These are phyloP conservation scores for Codiaeum variegatum DNA, from an alignment of 441 rosid genomes.

Conservation along the genomic window DNA sequence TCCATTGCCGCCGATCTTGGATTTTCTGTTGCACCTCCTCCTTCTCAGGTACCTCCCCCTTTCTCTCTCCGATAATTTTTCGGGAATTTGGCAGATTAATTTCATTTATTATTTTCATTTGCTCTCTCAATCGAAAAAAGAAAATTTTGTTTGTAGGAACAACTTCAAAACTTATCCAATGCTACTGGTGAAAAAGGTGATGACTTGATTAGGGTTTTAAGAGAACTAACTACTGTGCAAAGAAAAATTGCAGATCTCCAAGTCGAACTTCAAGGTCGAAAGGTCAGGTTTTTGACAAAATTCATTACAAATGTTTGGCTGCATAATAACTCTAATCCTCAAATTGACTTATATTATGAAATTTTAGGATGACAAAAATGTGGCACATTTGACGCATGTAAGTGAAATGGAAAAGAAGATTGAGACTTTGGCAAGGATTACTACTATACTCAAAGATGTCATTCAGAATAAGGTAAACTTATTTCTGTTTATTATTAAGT, in stretches of 20 bases:
- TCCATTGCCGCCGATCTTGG: constrained; percentile 96
- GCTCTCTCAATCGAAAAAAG: too few relatives aligned
- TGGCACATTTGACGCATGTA: constrained; percentile 87
- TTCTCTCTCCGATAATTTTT: neutral
- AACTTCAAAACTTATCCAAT: constrained; percentile 56
- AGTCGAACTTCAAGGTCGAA: constrained; percentile 97
- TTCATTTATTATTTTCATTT: neutral
- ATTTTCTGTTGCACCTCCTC: constrained; percentile 67
- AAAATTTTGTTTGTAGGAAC: constrained; percentile 47
- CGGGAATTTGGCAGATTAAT: neutral
- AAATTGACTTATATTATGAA: constrained; percentile 9
- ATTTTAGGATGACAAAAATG: constrained; percentile 85
- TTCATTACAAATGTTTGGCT: neutral
- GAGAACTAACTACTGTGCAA: constrained; percentile 77
- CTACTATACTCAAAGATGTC: constrained; percentile 82
- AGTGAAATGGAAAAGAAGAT: constrained; percentile 94
- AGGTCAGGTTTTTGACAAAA: constrained; percentile 38
- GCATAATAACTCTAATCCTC: neutral
- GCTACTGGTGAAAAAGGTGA: constrained; percentile 67
- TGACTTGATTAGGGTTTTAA: constrained; percentile 68
- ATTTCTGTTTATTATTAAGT: neutral
- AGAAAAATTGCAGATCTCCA: constrained; percentile 89
- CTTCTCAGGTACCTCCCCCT: constrained; percentile 51
- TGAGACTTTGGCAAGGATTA: constrained; percentile 81
- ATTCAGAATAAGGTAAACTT: constrained; percentile 88